Percentiles rank a stretch among this genome's conserved stretches.
phyloP scores from a whole-genome alignment of 2,329 filamentous ascomycete species.

The Exserohilum rostratum region DNA sequence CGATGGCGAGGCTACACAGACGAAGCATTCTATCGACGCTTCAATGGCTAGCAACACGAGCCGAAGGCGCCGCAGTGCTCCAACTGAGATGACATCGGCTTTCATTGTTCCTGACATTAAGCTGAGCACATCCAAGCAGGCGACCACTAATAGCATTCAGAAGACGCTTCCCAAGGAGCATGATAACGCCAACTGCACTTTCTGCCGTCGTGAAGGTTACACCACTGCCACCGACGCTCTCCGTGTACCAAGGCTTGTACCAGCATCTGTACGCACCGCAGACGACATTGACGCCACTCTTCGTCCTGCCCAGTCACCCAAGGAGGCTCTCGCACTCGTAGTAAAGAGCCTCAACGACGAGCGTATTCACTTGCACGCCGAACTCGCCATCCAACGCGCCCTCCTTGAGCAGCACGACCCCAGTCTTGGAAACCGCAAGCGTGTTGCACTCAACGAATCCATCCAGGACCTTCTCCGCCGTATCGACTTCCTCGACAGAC shows the following conservation, averaged over 20 bases:
- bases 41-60: conserved; percentile 58
- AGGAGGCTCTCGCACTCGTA: conserved; percentile 76
- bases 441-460: conserved; percentile 64
- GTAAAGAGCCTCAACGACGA: conserved; percentile 84
- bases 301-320: conserved; percentile 69
- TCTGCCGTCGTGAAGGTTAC: conserved; percentile 57
- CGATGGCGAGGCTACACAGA: conserved; percentile 37
- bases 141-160: conserved; percentile 24
- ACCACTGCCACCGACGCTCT: conserved; percentile 37
- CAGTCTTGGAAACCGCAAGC: conserved; percentile 66
- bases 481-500: conserved; percentile 75
- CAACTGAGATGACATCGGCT: conserved; percentile 66
- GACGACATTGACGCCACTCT: conserved; percentile 65
- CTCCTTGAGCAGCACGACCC: conserved; percentile 67
- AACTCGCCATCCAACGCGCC: conserved; percentile 66
- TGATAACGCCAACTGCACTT: conserved; percentile 61
- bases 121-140: conserved; percentile 46
- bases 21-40: conserved; percentile 37
- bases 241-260: conserved; percentile 57
- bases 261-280: conserved; percentile 58
- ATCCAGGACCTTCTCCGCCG: conserved; percentile 67
- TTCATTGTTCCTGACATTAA: conserved; percentile 70
- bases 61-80: conserved; percentile 56
- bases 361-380: conserved; percentile 74
- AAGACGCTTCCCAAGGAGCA: conserved; percentile 51